Base-by-base conservation (phyloP, 1,284 basidiomycete species). In the Hortiboletus rubellus region DNA sequence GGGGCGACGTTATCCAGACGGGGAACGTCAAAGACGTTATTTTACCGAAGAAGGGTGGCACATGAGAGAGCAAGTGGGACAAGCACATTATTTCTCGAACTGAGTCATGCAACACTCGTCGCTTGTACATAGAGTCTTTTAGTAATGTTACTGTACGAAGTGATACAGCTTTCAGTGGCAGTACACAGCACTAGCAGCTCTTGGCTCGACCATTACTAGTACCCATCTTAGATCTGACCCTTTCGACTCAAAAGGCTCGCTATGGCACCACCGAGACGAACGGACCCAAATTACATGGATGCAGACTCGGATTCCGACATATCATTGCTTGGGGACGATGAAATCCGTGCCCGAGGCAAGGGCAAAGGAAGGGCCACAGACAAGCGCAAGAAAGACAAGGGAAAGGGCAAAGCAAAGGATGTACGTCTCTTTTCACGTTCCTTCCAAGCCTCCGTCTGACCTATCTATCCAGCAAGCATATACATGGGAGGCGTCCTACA, bases 401-500 rank as follows among this genome's bases (percentile, higher is more conserved):
- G 60, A 54, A 81, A 79, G 61, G 66, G 72, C 22, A 82, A 82
- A 60, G 75, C 77, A 4, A 84, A 82, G 65, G 84, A 84, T 54
- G 83, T 81, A 46, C 50, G 77, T 66, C 46, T 31, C 24, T 37
- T 27, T 48, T 52, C 15, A 24, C 14, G 7, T 12, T 22, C 2
- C 3, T 22, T 47, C 17, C 30, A 22, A 34, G 15, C 43, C 7
- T 45, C 40, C 43, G 15, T 52, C 50, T 52, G 27, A 57, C 22
- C 27, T 38, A 27, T 61, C 40, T 36, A 27, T 58, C 30, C 66
- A 90, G 86, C 85, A 85, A 82, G 81, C 86, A 1, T 96, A 96
- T 67, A 93, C 94, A 33, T 98, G 96, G 96, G 96, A 98, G 73
- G 96, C 91, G 1, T 89, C 91, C 9, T 98, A 96, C 72, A 89